These are phyloP conservation scores for Podaxis sp. DNA, from an alignment of 768 basidiomycete genomes.

Conservation along the genomic window DNA sequence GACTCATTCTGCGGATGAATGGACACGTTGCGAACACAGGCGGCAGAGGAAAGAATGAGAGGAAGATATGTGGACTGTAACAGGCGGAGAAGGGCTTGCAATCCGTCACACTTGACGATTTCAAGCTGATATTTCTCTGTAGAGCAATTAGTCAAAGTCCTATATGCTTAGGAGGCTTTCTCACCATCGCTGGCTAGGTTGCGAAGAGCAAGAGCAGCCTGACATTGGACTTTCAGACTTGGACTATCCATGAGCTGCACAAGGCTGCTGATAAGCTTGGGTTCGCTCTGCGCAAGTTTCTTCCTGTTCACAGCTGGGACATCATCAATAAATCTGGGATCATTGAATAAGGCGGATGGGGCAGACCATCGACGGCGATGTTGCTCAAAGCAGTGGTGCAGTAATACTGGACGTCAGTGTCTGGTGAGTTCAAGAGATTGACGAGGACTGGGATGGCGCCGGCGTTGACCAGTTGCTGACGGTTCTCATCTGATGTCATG, in stretches of 20 bases:
- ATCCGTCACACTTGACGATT: slow-evolving; percentile 94
- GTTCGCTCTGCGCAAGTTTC: slow-evolving; percentile 92
- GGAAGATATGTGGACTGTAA: slow-evolving; percentile 97
- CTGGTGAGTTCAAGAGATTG: slow-evolving; percentile 88
- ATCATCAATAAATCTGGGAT: slow-evolving; percentile 7
- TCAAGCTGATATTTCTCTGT: slow-evolving; percentile 98
- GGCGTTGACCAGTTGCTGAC: slow-evolving; percentile 97
- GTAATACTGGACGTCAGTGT: slow-evolving; percentile 99
- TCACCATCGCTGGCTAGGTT: slow-evolving; percentile 97
- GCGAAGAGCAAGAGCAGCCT: slow-evolving; percentile 92
- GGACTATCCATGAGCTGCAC: slow-evolving; percentile 96
- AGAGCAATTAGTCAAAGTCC: background rate
- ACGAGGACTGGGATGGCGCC: slow-evolving; percentile 98
- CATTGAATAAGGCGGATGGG: background rate
- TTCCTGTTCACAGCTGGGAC: slow-evolving; percentile 78
- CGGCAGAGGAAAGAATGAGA: slow-evolving; percentile 95
- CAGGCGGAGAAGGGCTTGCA: slow-evolving; percentile 88
- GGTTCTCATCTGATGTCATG: slow-evolving; percentile 78
- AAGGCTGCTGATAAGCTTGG: slow-evolving; percentile 90
- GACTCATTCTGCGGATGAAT: slow-evolving; percentile 99
- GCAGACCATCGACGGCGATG: slow-evolving; percentile 91
- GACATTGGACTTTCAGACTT: slow-evolving; percentile 98
- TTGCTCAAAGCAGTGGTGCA: slow-evolving; percentile 98
- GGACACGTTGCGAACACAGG: slow-evolving; percentile 98
- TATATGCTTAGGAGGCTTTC: slow-evolving; percentile 17